Base-by-base conservation (phyloP, 2,329 filamentous ascomycete species). In the Pyricularia sp. region DNA sequence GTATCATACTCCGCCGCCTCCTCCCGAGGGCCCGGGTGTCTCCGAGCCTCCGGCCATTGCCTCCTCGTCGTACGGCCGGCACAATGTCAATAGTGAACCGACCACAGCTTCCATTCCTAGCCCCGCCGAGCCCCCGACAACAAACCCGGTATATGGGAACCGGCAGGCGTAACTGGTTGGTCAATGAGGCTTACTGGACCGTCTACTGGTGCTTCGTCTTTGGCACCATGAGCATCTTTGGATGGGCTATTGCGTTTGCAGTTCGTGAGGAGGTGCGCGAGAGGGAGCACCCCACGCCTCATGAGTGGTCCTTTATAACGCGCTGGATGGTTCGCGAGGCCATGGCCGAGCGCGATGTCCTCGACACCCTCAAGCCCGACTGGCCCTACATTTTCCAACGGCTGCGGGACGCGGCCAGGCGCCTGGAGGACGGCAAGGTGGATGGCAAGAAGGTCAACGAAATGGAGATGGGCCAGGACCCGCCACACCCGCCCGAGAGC, bases 81-180 rank as follows among this genome's bases (percentile, higher is more conserved):
- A 69, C 74, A 42, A 67, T 28, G 20, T 67, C 66, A 17, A 80
- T 70, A 73, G 75, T 72, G 72, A 77, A 69, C 70, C 81, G 79
- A 69, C 85, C 77, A 68, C 84, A 80, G 75, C 79, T 79, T n/a
- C 85, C 81, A 68, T 89, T 83, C 75, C 83, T 84, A 76, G 50
- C 78, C 58, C 68, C 80, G 25, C 73, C 79, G 61, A 77, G 83
- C 66, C 84, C 86, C 66, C 82, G 81, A 33, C 82, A 87, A 63
- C 81, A 90, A 55, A 86, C 86, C 3, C 90, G 94, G 68, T 86
- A 92, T 71, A 86, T 96, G 70, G 93, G 91, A n/a, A 96, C 92
- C 0, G 90, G 93, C 76, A 88, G 88, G 71, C 90, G 88, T 72
- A 81, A 83, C 71, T 92, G 89, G 82, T 81, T 94, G 69, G 89